Evolutionary conservation across 306 rosid genomes (phyloP), one percentile per base, ranked within the genome.

Genomic region (Neltuma alba): DNA sequence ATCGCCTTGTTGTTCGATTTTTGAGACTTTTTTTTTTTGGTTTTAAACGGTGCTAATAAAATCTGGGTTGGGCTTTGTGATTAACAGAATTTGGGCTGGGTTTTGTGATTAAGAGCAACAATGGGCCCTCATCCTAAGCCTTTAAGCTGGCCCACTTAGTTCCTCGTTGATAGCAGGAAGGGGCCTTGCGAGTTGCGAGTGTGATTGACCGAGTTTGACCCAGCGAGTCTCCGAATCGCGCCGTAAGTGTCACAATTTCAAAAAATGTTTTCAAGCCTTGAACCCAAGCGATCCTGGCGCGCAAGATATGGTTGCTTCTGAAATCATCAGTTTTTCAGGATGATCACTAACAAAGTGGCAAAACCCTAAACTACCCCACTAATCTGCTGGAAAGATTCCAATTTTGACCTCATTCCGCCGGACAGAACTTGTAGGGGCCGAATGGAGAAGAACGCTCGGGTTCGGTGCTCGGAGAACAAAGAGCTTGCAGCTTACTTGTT

Each of bases 391-490:
- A 9, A 48, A 18, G 6, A 41, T 66, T 44, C 14, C 20, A 58
- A 15, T n/a, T 28, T 45, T 7, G 20, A 61, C 25, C 47, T 38
- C 61, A 14, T 77, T 85, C 37, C 40, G 34, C 11, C 50, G 20
- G 40, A 66, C 12, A 41, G 25, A 38, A 45, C 44, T 71, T 27
- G 20, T 9, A 27, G 38, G 12, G 15, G 23, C 65, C 27, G 40
- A 57, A 90, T 92, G 97, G 95, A 95, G 76, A 83, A 81, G 45
- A 83, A 74, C 62, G 57, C 54, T 41, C 80, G 65, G 85, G 93
- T 86, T 55, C 77, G 67, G 36, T 91, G 97, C 80, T 76, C 85
- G 2, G 94, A 90, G 64, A 95, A 95, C 62, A 81, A 86, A 66
- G 96, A 82, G 62, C 80, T 92, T 5, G 93, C 85, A 3, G 78